Evolutionary conservation across 2,329 filamentous ascomycete genomes (phyloP), one percentile per base, ranked within the genome.

Genomic region (Arthrobotrys sinensis): DNA sequence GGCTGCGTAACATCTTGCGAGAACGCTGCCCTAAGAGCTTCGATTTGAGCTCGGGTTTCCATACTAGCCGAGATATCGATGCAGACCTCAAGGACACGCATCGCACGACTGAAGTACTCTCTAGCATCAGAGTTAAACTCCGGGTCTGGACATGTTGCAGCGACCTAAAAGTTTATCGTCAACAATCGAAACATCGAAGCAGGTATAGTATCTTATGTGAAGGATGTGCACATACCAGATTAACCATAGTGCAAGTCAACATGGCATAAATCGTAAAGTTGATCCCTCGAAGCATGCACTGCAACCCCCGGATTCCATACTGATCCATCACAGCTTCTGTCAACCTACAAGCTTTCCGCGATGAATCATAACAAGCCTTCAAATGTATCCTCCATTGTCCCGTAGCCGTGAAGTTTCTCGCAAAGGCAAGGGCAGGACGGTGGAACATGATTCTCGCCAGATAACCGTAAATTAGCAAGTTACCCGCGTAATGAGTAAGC

Each of bases 261-360:
- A 97, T 90, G 70, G 91, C 90, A 83, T 98, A 98, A n/a, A 98
- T 93, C 4, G 93, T 93, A 82, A 97, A 98, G 84, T 94, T 97
- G 83, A 97, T 94, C 45, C 95, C 95, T 80, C 95, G 89, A 82
- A 95, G 91, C 95, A 97, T 97, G 85, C 91, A 96, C 81, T 96
- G 88, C 14, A 98, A 87, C 0, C 94, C 95, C 14, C 89, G 89
- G 77, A 97, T 86, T 1, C 94, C 93, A 83, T 91, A 97, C 0
- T 89, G 88, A 67, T 91, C 88, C 75, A 97, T 83, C 40, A 97
- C 90, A 1, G 91, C 91, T 85, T 98, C 95, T 83, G 97, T 94
- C 4, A 97, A 85, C 76, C 92, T 90, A 84, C 94, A 97, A 63
- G 98, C 88, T 46, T 89, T 89, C 84, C 96, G 96, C 45, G 95